Conservation (phyloP, 306 rosid genomes). For the Prunus armeniaca region DNA sequence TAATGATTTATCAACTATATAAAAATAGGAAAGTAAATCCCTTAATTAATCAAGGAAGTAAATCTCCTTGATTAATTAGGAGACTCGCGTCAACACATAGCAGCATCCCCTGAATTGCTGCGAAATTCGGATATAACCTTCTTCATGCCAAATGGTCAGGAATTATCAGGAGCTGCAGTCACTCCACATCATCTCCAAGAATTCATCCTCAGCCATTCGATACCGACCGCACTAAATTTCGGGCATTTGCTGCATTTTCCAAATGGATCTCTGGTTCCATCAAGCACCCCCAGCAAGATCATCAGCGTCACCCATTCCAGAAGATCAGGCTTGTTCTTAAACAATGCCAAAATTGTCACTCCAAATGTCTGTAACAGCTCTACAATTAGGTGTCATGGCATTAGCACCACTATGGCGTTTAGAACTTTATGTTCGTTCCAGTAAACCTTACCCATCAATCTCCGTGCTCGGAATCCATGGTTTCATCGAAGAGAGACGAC, state of each 20-base stretch:
- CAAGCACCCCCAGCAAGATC: constrained; percentile 41
- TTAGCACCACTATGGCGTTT: constrained; percentile 40
- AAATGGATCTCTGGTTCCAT: constrained; percentile 58
- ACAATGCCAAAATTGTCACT: constrained; percentile 49
- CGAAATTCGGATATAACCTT: constrained; percentile 40
- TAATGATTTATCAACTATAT: no score
- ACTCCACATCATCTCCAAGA: constrained; percentile 30
- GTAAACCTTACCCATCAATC: constrained; percentile 2
- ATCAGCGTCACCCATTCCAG: constrained; percentile 46
- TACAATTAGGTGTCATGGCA: constrained; percentile 50
- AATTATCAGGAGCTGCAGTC: constrained; percentile 42
- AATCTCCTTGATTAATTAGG: no score
- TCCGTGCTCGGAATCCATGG: constrained; percentile 9
- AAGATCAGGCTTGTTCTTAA: constrained; percentile 36
- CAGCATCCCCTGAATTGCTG: constrained; percentile 38
- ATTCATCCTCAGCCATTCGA: constrained; percentile 49
- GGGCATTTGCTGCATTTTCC: constrained; percentile 45
- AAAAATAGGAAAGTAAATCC: no score
- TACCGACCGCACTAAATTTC: constrained; percentile 44
- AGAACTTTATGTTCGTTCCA: constrained; percentile 7
- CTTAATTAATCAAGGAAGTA: no score
- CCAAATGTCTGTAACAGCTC: constrained; percentile 49
- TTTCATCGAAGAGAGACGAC: constrained; percentile 7
- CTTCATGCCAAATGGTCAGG: constrained; percentile 52
- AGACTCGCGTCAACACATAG: not conserved